Evolutionary conservation across 805 yeast species (phyloP).

Genomic region (Millerozyma acaciae): DNA sequence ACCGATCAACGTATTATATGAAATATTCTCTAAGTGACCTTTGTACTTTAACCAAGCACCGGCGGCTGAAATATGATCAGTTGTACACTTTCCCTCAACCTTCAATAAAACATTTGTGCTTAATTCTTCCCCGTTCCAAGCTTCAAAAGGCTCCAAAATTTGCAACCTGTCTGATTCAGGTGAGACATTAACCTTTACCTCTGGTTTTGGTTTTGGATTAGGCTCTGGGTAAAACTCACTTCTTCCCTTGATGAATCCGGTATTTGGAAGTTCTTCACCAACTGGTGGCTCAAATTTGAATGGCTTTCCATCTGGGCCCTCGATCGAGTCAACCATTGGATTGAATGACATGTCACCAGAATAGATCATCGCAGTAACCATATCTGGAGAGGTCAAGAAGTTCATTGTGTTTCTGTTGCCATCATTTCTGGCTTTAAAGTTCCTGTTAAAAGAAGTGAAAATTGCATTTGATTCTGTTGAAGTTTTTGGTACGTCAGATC

Average conservation of each 20-base stretch:
- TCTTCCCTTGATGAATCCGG: conserved; percentile 77
- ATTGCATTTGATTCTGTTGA: conserved; percentile 77
- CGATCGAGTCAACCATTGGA: conserved; percentile 83
- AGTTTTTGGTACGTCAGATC: conserved; percentile 67
- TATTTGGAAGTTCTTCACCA: conserved; percentile 80
- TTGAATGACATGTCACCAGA: conserved; percentile 91
- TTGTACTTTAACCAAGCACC: conserved; percentile 98
- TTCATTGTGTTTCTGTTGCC: conserved; percentile 98
- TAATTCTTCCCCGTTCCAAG: conserved; percentile 86
- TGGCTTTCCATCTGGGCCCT: conserved; percentile 60
- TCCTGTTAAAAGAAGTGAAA: conserved; percentile 96
- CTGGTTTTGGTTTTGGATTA: conserved; percentile 62
- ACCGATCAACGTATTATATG: conserved; percentile 92
- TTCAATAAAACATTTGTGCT: conserved; percentile 73
- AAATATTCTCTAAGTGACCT: conserved; percentile 94
- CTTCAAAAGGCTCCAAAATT: conserved; percentile 78
- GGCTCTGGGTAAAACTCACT: conserved; percentile 67
- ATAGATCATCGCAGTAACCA: conserved; percentile 95
- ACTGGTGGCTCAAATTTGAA: conserved; percentile 77
- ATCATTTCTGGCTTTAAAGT: conserved; percentile 96
- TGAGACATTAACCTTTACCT: conserved; percentile 62
- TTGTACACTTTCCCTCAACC: conserved; percentile 97
- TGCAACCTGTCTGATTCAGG: conserved; percentile 92
- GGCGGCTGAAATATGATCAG: conserved; percentile 98
- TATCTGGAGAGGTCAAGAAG: conserved; percentile 96